Evolutionary conservation across 768 basidiomycete genomes (phyloP).

Genomic region (Podaxis mareebaensis): DNA sequence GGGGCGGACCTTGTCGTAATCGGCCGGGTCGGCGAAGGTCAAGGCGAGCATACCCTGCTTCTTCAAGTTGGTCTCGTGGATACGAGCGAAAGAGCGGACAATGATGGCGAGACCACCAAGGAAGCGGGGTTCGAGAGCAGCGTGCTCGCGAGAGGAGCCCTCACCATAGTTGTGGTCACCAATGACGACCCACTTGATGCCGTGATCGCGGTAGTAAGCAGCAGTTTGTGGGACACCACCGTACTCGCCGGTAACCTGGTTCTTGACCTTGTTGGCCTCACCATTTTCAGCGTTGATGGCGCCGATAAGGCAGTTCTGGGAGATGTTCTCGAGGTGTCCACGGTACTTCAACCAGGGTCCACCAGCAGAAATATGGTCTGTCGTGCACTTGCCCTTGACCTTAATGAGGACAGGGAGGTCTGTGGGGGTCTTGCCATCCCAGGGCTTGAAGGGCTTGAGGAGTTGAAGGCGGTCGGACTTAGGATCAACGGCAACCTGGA

Average conservation of each 20-base stretch:
- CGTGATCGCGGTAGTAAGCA: conserved; percentile 84
- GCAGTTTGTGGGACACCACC: conserved; percentile 84
- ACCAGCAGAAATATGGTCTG: conserved; percentile 96
- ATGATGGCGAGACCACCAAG: conserved; percentile 96
- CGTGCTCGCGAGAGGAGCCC: conserved; percentile 97
- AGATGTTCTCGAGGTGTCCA: conserved; percentile 98
- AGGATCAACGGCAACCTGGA: conserved; percentile 84
- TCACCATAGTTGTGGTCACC: conserved; percentile 97
- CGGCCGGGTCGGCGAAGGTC: conserved; percentile 87
- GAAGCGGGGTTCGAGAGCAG: conserved; percentile 93
- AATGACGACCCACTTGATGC: conserved; percentile 96
- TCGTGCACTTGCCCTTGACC: conserved; percentile 99
- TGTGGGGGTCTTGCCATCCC: conserved; percentile 90
- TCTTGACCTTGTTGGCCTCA: conserved; percentile 95
- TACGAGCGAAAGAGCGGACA: conserved; percentile 94
- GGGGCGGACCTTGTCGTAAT: conserved; percentile 92
- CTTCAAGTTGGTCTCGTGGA: conserved; percentile 98
- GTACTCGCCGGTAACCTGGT: conserved; percentile 85
- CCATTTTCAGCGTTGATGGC: conserved; percentile 95
- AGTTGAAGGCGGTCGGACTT: conserved; percentile 90
- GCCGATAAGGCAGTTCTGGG: conserved; percentile 97
- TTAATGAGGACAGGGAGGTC: conserved; percentile 96
- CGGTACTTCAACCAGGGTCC: conserved; percentile 99
- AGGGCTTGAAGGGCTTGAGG: conserved; percentile 84
- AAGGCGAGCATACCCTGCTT: conserved; percentile 99